Evolutionary conservation across 306 rosid genomes (phyloP).

Genomic region (Lagenaria siceraria): DNA sequence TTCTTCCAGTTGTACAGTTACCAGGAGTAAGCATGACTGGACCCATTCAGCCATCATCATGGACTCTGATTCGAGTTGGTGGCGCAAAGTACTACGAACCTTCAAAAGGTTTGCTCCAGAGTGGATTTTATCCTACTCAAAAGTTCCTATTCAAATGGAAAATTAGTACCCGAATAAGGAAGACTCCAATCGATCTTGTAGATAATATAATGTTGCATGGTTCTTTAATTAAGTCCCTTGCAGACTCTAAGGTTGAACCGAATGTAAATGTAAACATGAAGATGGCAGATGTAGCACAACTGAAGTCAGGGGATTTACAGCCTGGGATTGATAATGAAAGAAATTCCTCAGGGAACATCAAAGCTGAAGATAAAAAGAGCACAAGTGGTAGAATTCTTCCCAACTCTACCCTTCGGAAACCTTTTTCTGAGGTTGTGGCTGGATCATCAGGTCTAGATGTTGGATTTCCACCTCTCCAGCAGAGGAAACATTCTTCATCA

Average conservation of each 20-base stretch:
- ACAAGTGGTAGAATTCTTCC: conserved; percentile 66
- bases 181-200: conserved; percentile 20
- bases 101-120: conserved; percentile 74
- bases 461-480: conserved; percentile 82
- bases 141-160: conserved; percentile 66
- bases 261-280: conserved; percentile 23
- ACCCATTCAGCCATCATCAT: conserved; percentile 50
- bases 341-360: conserved; percentile 27
- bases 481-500: conserved; percentile 33
- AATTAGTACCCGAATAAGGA: conserved; percentile 38
- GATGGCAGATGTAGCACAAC: conserved; percentile 20
- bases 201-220: conserved; percentile 27
- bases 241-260: conserved; percentile 25
- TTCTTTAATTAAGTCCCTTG: conserved; percentile 17
- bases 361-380: conserved; percentile 39
- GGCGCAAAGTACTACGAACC: conserved; percentile 80
- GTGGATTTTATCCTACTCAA: conserved; percentile 65
- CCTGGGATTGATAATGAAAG: conserved; percentile 30
- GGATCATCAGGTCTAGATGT: conserved; percentile 58
- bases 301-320: conserved; percentile 26
- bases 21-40: conserved; percentile 38
- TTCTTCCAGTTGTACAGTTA: conserved; percentile 60
- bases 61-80: conserved; percentile 84
- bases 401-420: conserved; percentile 60
- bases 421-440: conserved; percentile 95